Conservation (phyloP, 352 stramenopile species). For the Pythium insidiosum region DNA sequence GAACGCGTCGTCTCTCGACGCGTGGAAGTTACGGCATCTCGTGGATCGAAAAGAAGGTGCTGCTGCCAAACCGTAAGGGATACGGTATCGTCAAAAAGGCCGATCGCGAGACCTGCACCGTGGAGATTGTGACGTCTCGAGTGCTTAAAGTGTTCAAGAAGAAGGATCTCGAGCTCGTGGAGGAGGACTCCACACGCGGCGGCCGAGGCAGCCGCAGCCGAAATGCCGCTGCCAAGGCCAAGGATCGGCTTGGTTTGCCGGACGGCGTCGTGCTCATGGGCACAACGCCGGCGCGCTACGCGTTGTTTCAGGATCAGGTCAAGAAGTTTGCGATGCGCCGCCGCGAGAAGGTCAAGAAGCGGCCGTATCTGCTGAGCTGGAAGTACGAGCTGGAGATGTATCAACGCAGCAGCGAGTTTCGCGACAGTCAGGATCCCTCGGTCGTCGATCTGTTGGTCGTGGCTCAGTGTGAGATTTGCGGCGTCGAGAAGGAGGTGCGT, state of each 20-base stretch:
- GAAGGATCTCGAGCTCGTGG: conserved; percentile 75
- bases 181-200: conserved; percentile 44
- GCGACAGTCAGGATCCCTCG: conserved; percentile 42
- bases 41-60: conserved; percentile 84
- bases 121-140: conserved; percentile 65
- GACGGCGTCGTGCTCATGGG: conserved; percentile 79
- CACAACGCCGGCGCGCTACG: conserved; percentile 70
- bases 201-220: conserved; percentile 48
- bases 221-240: conserved; percentile 65
- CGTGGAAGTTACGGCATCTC: conserved; percentile 81
- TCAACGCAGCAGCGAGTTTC: conserved; percentile 41
- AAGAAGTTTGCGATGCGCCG: conserved; percentile 79
- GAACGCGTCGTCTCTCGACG: conserved; percentile 59
- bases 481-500: conserved; percentile 74
- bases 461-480: conserved; percentile 72
- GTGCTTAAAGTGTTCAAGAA: conserved; percentile 83
- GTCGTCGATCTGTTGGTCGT: conserved; percentile 65
- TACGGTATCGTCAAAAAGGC: conserved; percentile 76
- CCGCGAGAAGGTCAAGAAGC: conserved; percentile 77
- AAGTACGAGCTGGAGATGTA: conserved; percentile 60
- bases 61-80: conserved; percentile 64
- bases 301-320: conserved; percentile 78
- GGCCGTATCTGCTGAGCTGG: conserved; percentile 78
- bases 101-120: conserved; percentile 79
- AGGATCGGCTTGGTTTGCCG: conserved; percentile 58